Evolutionary conservation across 164 flowering plant genomes (phyloP), one percentile per base, ranked within the genome.

Genomic region (Sedum album): DNA sequence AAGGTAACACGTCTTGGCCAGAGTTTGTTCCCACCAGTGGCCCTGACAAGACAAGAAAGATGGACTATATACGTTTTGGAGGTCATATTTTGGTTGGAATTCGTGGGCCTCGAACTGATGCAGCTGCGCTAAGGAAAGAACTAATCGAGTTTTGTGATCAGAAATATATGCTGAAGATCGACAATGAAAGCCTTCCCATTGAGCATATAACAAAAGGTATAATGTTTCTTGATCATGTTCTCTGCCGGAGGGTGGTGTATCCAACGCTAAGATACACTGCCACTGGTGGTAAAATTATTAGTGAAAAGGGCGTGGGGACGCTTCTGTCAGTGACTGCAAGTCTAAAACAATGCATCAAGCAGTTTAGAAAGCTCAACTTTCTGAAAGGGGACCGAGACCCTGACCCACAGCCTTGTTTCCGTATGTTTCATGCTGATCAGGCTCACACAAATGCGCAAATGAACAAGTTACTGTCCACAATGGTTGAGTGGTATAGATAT

Each of bases 401-500:
- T 44, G 48, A 93, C 48, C 98, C 98, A 44, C 98, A 93, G 68
- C 98, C 98, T 62, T 93, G 98, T 80, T 44, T 44, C 15, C 48
- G 48, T 44, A 44, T 80, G 91, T 93, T 82, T 82, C 89, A 6
- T 23, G 60, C 60, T 53, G 60, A 53, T 13, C 48, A 44, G 20
- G 48, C 48, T 44, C 48, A 44, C 18, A 44, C 48, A 44, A 44
- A 44, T 44, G 48, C 48, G 4, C 98, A 91, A 69, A 91, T 94
- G 98, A 94, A 94, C 76, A 94, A 94, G 79, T 79, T 94, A 14
- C 73, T 94, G 74, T 76, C 85, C 11, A 85, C 96, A 2, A 88
- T 94, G 84, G 97, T 85, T 69, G 98, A 91, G 77, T 91, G 97
- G 97, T 91, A 85, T 68, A 73, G 88, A 62, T 94, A 81, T 79